Conservation (phyloP, 169 alveolate genomes). For the Eimeria acervulina region DNA sequence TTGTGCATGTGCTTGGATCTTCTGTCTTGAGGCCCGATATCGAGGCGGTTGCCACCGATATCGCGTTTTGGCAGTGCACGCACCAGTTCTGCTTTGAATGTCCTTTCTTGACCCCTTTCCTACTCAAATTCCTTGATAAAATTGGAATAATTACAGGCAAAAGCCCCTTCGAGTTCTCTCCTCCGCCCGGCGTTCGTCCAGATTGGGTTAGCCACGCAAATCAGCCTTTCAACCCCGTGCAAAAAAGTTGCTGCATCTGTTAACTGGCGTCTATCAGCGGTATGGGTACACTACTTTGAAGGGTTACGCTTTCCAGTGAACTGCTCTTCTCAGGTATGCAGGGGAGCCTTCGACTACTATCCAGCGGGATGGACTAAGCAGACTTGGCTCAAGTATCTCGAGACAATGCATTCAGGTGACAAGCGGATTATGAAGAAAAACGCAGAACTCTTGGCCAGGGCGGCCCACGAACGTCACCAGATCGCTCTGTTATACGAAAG, state of each 20-base stretch:
- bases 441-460: constrained; percentile 61
- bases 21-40: constrained; percentile 79
- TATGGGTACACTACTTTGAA: background rate
- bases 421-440: constrained; percentile 32
- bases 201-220: constrained; percentile 54
- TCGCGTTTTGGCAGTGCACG: constrained; percentile 82
- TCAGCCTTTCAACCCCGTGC: background rate
- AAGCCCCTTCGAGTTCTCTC: constrained; percentile 76
- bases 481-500: constrained; percentile 53
- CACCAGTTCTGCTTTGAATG: constrained; percentile 82
- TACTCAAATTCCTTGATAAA: constrained; percentile 63
- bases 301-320: background rate
- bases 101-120: constrained; percentile 67
- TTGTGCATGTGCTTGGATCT: constrained; percentile 76
- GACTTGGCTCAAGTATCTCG: constrained; percentile 72
- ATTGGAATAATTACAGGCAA: constrained; percentile 73
- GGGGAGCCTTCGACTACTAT: constrained; percentile 73
- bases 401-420: constrained; percentile 67
- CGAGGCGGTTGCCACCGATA: constrained; percentile 70
- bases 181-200: constrained; percentile 79
- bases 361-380: constrained; percentile 83
- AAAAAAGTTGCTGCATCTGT: background rate
- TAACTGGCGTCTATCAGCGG: background rate
- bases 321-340: constrained; percentile 63
- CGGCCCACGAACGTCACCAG: constrained; percentile 51